These are phyloP conservation scores for Geranium incanum DNA, from an alignment of 441 rosid species.

Conservation along the genomic window DNA sequence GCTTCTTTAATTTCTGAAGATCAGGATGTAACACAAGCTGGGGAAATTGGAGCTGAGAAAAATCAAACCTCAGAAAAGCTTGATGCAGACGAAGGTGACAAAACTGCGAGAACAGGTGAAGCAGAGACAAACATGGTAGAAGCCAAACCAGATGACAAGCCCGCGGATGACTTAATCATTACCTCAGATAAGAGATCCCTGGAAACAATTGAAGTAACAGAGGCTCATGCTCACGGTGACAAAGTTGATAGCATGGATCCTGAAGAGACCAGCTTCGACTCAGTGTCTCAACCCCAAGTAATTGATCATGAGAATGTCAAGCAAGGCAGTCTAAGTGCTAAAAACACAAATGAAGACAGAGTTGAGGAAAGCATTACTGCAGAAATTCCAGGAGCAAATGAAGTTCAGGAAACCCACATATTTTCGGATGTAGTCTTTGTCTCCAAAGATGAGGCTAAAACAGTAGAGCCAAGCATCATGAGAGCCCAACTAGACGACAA, in stretches of 20 bases:
- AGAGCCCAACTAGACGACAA: constrained; percentile 21
- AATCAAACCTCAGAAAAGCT: background rate
- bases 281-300: background rate
- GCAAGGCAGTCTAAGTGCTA: constrained; percentile 1
- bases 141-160: background rate
- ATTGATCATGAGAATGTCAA: background rate
- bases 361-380: constrained; percentile 1
- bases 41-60: background rate
- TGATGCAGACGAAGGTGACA: background rate
- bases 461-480: constrained; percentile 19
- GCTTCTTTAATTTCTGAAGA: background rate
- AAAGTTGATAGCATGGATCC: background rate
- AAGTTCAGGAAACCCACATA: constrained; percentile 4
- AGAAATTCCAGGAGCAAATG: constrained; percentile 3
- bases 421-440: constrained; percentile 5
- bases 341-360: background rate
- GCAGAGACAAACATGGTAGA: background rate
- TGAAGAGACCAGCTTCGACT: background rate
- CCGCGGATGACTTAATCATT: background rate
- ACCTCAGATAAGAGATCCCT: background rate
- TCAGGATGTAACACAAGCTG: background rate
- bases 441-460: constrained; percentile 5
- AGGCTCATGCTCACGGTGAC: background rate
- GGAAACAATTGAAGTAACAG: background rate
- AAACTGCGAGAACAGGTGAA: background rate